Percentiles rank a stretch among this genome's conserved stretches.
phyloP scores from a whole-genome alignment of 305 asterid genomes.

The Rubia tinctorum region DNA sequence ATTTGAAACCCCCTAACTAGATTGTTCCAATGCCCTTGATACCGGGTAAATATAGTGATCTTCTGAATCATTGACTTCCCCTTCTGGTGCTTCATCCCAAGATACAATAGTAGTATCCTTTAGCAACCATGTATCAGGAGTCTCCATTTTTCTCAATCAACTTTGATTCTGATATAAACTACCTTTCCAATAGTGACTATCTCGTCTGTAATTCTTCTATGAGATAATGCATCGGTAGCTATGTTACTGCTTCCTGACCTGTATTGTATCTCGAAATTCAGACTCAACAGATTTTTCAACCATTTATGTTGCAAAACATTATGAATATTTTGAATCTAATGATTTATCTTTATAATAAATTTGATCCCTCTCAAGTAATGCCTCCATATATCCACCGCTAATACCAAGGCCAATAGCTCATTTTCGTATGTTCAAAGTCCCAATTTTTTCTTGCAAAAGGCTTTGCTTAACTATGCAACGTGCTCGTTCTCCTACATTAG shows the following conservation, averaged over 20 bases:
- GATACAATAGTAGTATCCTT: no score
- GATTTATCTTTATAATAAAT: neutral
- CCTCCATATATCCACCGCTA: neutral
- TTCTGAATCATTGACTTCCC: no score
- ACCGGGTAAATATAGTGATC: no score
- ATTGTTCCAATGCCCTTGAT: no score
- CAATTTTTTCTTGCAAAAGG: neutral
- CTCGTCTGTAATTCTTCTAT: no score
- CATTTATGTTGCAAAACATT: neutral
- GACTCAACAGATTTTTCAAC: neutral
- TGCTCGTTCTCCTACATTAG: neutral
- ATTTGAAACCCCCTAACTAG: no score
- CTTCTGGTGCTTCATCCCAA: no score
- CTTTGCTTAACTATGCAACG: neutral
- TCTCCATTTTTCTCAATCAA: no score
- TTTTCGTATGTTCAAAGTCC: neutral
- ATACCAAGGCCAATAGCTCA: neutral
- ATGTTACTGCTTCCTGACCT: neutral
- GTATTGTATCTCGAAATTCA: neutral
- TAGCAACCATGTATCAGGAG: no score
- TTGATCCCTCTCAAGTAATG: neutral
- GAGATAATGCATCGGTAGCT: neutral
- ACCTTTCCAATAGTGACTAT: no score
- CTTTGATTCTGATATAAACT: no score
- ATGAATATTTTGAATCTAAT: neutral